Conservation (phyloP, 2,329 filamentous ascomycete species). For the Xylariaceae sp. region DNA sequence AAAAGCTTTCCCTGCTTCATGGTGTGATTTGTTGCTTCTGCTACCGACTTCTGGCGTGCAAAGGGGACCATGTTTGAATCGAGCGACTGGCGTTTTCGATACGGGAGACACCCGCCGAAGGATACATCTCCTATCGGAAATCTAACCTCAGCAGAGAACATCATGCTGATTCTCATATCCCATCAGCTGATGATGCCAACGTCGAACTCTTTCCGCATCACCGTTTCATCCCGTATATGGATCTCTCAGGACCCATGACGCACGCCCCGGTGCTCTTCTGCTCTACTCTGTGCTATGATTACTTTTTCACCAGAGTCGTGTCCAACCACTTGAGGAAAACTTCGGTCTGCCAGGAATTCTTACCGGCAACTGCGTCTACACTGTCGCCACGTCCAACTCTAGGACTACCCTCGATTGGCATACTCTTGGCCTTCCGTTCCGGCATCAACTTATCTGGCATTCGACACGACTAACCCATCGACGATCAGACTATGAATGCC, state of each 20-base stretch:
- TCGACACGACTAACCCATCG: too few species aligned
- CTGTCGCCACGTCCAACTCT: too few species aligned
- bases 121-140: background rate
- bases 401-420: too few species aligned
- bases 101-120: background rate
- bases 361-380: too few species aligned
- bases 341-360: too few species aligned
- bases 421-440: too few species aligned
- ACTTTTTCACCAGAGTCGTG: too few species aligned
- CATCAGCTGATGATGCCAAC: background rate
- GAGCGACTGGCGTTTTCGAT: background rate
- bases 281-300: background rate
- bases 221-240: background rate
- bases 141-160: background rate
- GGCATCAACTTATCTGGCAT: too few species aligned
- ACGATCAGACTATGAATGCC: too few species aligned
- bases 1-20: background rate
- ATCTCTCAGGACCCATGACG: background rate
- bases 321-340: too few species aligned
- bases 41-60: background rate
- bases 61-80: background rate
- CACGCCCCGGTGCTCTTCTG: background rate
- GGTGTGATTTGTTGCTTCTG: conserved; percentile 5
- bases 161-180: background rate
- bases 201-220: background rate